Evolutionary conservation across 768 basidiomycete genomes (phyloP), one percentile per base, ranked within the genome.

Genomic region (Termitomyces heimii): DNA sequence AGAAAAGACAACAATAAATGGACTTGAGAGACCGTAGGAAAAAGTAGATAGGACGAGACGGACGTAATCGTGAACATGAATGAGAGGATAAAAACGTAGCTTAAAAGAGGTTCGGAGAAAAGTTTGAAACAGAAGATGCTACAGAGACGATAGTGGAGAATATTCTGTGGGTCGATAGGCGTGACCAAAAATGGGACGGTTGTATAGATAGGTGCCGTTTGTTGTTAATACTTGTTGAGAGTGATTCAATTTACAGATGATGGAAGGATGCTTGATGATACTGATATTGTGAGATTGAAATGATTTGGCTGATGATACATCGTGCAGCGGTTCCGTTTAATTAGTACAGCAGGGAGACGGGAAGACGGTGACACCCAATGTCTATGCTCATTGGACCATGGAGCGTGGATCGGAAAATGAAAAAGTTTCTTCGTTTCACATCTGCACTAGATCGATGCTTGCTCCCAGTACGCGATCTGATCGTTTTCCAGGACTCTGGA

Each of bases 371-470:
- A 57, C 40, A 54, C 40, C 62, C 60, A 51, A 48, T 60, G 54
- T 65, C 64, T 65, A 65, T 56, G 60, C 62, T 63, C 60, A 47
- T 65, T 50, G 60, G 47, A 58, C 52, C 51, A 45, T 40, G 58
- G 45, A 44, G 24, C 51, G 60, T 13, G n/a, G 35, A 43, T 55
- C 35, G 52, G 34, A 50, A 40, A 22, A 56, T 46, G 47, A 52
- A 37, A 42, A 40, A 34, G 42, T 53, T 24, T 37, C 29, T 26
- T 28, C 42, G 22, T 51, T 51, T 46, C 24, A 24, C 39, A 53
- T 75, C 59, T 74, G 75, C 63, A 75, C 68, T 53, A 79, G 61
- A 61, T 79, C 79, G 51, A 80, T 77, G 37, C 77, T 75, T 47
- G 76, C 74, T 24, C 73, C 74, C 43, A 77, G 71, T 34, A 65